Conservation (phyloP, 352 stramenopile species). For the Pythium chondricola region DNA sequence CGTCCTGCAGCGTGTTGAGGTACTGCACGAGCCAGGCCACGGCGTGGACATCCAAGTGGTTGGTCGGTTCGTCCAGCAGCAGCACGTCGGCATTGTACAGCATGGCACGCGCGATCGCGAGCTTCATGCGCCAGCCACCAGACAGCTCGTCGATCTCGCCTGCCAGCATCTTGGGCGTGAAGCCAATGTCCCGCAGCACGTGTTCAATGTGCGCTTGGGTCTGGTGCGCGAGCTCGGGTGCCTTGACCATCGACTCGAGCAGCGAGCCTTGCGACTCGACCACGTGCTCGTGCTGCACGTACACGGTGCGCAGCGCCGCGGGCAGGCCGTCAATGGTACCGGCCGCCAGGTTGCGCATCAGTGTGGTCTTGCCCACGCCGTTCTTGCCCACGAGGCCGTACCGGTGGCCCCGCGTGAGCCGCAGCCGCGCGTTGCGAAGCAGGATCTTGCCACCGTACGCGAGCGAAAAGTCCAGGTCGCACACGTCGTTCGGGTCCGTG, state of each 20-base stretch:
- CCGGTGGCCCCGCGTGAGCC: slow-evolving; percentile 89
- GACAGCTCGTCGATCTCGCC: slow-evolving; percentile 91
- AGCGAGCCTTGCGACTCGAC: slow-evolving; percentile 79
- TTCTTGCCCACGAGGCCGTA: slow-evolving; percentile 97
- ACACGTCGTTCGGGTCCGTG: slow-evolving; percentile 64
- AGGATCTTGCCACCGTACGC: slow-evolving; percentile 92
- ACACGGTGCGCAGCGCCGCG: slow-evolving; percentile 91
- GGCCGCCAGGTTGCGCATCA: slow-evolving; percentile 90
- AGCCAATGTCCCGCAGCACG: slow-evolving; percentile 88
- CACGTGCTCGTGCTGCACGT: slow-evolving; percentile 96
- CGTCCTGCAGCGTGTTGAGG: slow-evolving; percentile 91
- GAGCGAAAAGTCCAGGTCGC: slow-evolving; percentile 64
- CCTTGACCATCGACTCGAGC: slow-evolving; percentile 56
- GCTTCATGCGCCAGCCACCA: slow-evolving; percentile 97
- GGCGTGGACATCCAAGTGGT: slow-evolving; percentile 96
- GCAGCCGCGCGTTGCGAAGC: slow-evolving; percentile 94
- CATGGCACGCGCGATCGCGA: slow-evolving; percentile 92
- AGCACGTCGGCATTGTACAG: slow-evolving; percentile 94
- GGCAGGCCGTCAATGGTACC: slow-evolving; percentile 90
- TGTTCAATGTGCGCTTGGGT: slow-evolving; percentile 68
- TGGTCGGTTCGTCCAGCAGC: slow-evolving; percentile 93
- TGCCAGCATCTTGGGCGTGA: slow-evolving; percentile 90
- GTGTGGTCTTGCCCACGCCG: slow-evolving; percentile 95
- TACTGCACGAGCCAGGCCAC: slow-evolving; percentile 97
- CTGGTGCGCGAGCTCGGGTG: slow-evolving; percentile 72